Evolutionary conservation across 306 rosid genomes (phyloP).

Genomic region (Prunus mongolica): DNA sequence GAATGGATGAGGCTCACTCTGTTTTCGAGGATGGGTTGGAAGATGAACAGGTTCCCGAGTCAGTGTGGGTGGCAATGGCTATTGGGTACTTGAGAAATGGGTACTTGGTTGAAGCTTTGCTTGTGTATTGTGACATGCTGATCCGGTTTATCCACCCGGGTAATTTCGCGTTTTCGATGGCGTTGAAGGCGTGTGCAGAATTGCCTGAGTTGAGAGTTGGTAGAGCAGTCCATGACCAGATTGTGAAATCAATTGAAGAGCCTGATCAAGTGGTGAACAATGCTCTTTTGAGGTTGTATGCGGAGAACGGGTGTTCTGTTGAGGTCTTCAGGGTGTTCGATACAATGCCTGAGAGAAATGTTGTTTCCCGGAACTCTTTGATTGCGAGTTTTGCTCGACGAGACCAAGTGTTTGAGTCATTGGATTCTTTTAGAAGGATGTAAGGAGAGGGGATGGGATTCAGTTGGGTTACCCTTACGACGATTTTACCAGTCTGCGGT

Average conservation of each 20-base stretch:
- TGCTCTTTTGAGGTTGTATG: slow-evolving; percentile 38
- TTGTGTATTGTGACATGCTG: slow-evolving; percentile 48
- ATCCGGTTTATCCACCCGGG: slow-evolving; percentile 26
- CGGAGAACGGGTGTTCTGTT: slow-evolving; percentile 29
- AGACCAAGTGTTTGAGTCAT: slow-evolving; percentile 29
- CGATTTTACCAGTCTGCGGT: slow-evolving; percentile 38
- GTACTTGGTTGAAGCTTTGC: slow-evolving; percentile 34
- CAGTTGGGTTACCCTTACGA: slow-evolving; percentile 58
- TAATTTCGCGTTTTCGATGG: slow-evolving; percentile 50
- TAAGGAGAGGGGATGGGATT: slow-evolving; percentile 44
- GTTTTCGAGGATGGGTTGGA: slow-evolving; percentile 26
- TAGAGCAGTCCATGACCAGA: slow-evolving; percentile 52
- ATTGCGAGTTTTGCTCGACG: slow-evolving; percentile 36
- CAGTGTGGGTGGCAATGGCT: slow-evolving; percentile 62
- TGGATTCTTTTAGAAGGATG: slow-evolving; percentile 45
- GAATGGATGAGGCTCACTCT: slow-evolving; percentile 39
- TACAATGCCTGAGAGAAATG: slow-evolving; percentile 53
- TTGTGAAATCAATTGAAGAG: slow-evolving; percentile 36
- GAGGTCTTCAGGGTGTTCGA: slow-evolving; percentile 49
- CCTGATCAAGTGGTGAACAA: slow-evolving; percentile 64
- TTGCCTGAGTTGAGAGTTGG: slow-evolving; percentile 31
- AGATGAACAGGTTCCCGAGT: slow-evolving; percentile 17
- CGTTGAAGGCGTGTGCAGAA: slow-evolving; percentile 45
- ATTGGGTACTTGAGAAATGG: slow-evolving; percentile 52
- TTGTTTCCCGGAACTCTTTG: slow-evolving; percentile 61